Base-by-base conservation (phyloP, 371 early-diverging fungal genomes). In the Mucor mucedo region DNA sequence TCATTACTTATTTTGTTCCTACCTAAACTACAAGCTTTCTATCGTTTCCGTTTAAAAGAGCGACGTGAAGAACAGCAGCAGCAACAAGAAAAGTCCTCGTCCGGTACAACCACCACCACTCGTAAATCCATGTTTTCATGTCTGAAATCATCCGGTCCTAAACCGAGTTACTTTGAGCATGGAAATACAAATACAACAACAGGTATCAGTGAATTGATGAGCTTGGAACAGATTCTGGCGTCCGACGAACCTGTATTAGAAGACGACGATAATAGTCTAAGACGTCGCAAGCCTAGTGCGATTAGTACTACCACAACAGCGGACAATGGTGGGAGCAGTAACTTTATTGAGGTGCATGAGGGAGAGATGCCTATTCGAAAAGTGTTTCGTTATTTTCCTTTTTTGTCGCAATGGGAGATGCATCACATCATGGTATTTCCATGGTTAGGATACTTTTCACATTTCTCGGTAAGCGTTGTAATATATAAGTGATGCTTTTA, bases 321-420 rank as follows among this genome's bases (percentile, higher is more conserved):
- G 11, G 28, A 48, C 7, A 13, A 61, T 16, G 48, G 55, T 28
- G 52, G 53, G 7, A 32, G 56, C 13, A 39, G 58, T 42, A 61
- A 65, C 8, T 68, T 65, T 47, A 70, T 74, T 6, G 73, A 79
- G 42, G 72, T 74, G 4, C 76, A 73, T 55, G 76, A 79, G 73
- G 87, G 83, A 0, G 78, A 79, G 29, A 80, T 84, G 78, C 84
- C 85, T 1, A 68, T 83, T 16, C 75, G 81, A 32, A 76, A 77
- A 32, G 82, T 80, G 38, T 72, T 79, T 68, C 83, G 87, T 0
- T 86, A 80, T 52, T 74, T 84, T 33, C 80, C 84, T 3, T 78
- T 78, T 44, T 60, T 86, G 29, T 75, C 87, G 0, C 84, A 75
- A 28, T 86, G 87, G 87, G 70, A 83, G 39, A 86, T 86, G 87